These are phyloP conservation scores for Urostyla sp. DNA, from an alignment of 73 alveolate genomes.

Conservation along the genomic window DNA sequence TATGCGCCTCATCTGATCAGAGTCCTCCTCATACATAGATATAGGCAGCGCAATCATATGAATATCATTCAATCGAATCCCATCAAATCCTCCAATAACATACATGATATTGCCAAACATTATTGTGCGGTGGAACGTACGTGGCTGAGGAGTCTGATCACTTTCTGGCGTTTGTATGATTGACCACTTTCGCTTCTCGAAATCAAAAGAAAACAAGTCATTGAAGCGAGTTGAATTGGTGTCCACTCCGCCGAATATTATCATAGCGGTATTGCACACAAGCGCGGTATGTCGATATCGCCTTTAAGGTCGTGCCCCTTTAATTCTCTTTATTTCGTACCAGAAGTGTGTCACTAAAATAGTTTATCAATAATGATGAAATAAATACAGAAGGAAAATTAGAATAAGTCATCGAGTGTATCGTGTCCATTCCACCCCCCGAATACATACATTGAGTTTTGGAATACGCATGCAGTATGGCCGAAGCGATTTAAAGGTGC, in stretches of 20 bases:
- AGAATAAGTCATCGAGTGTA: slow-evolving; percentile 90
- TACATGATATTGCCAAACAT: slow-evolving; percentile 71
- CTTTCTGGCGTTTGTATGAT: slow-evolving; percentile 76
- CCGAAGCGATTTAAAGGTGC: slow-evolving; percentile 80
- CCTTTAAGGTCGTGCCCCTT: slow-evolving; percentile 66
- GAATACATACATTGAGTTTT: slow-evolving; percentile 83
- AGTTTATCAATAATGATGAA: background rate
- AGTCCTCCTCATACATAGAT: slow-evolving; percentile 55
- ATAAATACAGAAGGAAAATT: slow-evolving; percentile 71
- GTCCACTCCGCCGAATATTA: slow-evolving; percentile 89
- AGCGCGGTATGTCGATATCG: slow-evolving; percentile 87
- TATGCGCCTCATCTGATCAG: slow-evolving; percentile 33
- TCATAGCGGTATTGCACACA: slow-evolving; percentile 75
- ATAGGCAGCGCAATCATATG: slow-evolving; percentile 66
- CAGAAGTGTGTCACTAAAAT: slow-evolving; percentile 66
- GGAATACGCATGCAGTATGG: slow-evolving; percentile 78
- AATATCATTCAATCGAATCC: slow-evolving; percentile 79
- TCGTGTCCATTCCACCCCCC: slow-evolving; percentile 98
- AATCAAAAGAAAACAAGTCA: slow-evolving; percentile 75
- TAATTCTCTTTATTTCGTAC: slow-evolving; percentile 54
- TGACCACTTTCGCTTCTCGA: slow-evolving; percentile 72
- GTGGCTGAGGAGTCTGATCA: slow-evolving; percentile 72
- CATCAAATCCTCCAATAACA: slow-evolving; percentile 91
- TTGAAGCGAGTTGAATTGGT: slow-evolving; percentile 70
- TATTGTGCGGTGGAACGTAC: slow-evolving; percentile 86